phyloP scores from a whole-genome alignment of 352 stramenopile genomes.

The Globisporangium sylvaticum region DNA sequence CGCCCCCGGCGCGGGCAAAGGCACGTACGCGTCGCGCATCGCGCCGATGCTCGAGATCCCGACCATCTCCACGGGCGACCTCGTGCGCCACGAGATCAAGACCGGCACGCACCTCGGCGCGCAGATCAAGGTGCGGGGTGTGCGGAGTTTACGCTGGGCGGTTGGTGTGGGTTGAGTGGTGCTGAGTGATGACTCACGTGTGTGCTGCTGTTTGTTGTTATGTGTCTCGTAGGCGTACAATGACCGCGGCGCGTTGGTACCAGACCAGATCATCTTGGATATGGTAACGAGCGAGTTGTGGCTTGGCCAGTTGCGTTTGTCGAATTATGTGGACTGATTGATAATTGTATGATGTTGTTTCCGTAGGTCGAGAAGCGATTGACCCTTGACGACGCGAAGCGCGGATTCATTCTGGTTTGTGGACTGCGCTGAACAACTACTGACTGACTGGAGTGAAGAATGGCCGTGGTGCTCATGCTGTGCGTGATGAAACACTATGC shows the following conservation, averaged over 20 bases:
- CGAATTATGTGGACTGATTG: background rate
- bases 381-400: slow-evolving; percentile 57
- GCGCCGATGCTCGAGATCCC: slow-evolving; percentile 83
- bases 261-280: slow-evolving; percentile 86
- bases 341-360: slow-evolving; percentile 1
- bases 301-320: background rate
- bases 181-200: background rate
- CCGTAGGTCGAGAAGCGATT: slow-evolving; percentile 74
- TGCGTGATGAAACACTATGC: background rate
- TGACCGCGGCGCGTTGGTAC: slow-evolving; percentile 77
- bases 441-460: background rate
- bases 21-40: slow-evolving; percentile 87
- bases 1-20: slow-evolving; percentile 86
- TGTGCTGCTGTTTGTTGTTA: background rate
- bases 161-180: background rate
- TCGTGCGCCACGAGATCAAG: slow-evolving; percentile 89
- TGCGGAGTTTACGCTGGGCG: background rate
- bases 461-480: background rate
- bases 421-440: background rate
- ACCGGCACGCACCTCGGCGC: slow-evolving; percentile 57
- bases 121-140: slow-evolving; percentile 59
- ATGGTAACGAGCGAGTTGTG: slow-evolving; percentile 40
- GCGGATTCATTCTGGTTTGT: slow-evolving; percentile 78
- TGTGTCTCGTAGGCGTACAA: slow-evolving; percentile 62
- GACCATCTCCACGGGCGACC: slow-evolving; percentile 87